A percentile compares a stretch with the other conserved stretches of the same genome.
phyloP scores from a whole-genome alignment of 2,329 filamentous ascomycete species.

The Kalaharituber pfeilii region DNA sequence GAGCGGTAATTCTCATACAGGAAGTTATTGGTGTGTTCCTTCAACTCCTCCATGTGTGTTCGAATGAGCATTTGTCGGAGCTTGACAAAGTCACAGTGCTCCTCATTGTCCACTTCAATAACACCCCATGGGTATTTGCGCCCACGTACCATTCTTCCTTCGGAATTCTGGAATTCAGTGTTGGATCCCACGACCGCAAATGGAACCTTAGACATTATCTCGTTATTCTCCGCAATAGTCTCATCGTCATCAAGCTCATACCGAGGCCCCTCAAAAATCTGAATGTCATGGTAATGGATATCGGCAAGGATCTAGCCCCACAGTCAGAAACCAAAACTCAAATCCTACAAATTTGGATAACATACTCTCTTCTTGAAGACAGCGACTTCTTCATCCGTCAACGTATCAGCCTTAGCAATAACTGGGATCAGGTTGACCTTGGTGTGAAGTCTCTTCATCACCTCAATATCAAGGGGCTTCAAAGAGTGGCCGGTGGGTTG shows the following conservation, averaged over 20 bases:
- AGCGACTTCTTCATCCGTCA: conserved; percentile 89
- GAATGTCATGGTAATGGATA: conserved; percentile 91
- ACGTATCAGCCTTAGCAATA: conserved; percentile 94
- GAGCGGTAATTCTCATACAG: conserved; percentile 99
- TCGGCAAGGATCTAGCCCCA: conserved; percentile 85
- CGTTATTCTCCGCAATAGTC: conserved; percentile 98
- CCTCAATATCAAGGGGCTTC: conserved; percentile 96
- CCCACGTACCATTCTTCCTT: conserved; percentile 89
- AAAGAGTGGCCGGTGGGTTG: conserved; percentile 96
- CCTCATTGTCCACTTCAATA: conserved; percentile 98
- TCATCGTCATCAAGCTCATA: conserved; percentile 99
- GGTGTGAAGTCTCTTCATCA: conserved; percentile 98
- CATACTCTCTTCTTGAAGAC: conserved; percentile 92
- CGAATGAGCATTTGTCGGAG: conserved; percentile 98
- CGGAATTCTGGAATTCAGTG: conserved; percentile 74
- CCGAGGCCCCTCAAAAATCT: conserved; percentile 95
- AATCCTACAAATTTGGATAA: conserved; percentile 20
- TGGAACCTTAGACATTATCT: conserved; percentile 99
- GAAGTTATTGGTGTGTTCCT: conserved; percentile 98
- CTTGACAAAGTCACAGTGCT: conserved; percentile 99
- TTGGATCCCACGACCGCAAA: conserved; percentile 97
- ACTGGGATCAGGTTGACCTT: conserved; percentile 99
- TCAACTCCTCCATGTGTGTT: conserved; percentile 99
- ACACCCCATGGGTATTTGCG: conserved; percentile 96
- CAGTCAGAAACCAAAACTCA: neutral